phyloP scores from a whole-genome alignment of 2,329 filamentous ascomycete species.

The Dactylonectria macrodidyma region DNA sequence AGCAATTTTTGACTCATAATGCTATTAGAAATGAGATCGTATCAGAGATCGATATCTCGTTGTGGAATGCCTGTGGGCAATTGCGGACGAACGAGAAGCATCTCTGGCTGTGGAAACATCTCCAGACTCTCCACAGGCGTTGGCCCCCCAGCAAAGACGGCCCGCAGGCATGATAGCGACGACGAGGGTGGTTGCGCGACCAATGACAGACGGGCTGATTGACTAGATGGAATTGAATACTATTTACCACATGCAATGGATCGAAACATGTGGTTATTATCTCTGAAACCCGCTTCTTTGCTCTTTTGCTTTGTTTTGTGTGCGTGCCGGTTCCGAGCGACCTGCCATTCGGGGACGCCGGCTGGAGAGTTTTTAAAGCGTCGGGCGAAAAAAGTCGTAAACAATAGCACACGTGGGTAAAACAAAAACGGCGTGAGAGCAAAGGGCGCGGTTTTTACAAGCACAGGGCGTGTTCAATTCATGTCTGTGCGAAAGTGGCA shows the following conservation, averaged over 20 bases:
- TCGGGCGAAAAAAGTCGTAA: background rate
- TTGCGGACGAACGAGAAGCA: constrained; percentile 3
- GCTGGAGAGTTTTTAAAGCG: background rate
- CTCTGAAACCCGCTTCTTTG: constrained; percentile 4
- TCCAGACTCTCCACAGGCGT: constrained; percentile 14
- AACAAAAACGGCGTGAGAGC: constrained; percentile 2
- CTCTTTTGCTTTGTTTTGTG: background rate
- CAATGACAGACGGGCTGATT: constrained; percentile 18
- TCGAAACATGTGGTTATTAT: constrained; percentile 1
- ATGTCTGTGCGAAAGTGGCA: background rate
- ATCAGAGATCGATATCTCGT: constrained; percentile 31
- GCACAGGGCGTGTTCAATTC: background rate
- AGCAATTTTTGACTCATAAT: constrained; percentile 28
- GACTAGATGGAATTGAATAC: constrained; percentile 20
- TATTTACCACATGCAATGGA: constrained; percentile 7
- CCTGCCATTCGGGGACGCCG: constrained; percentile 6
- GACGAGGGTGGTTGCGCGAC: constrained; percentile 1
- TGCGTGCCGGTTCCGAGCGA: background rate
- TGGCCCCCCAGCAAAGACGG: constrained; percentile 9
- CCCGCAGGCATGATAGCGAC: constrained; percentile 14
- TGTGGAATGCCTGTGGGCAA: background rate
- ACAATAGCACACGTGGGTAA: background rate
- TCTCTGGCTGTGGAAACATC: constrained; percentile 5
- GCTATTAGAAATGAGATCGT: constrained; percentile 32
- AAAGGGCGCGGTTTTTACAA: background rate